Evolutionary conservation across 495 filamentous ascomycete species (phyloP).

Genomic region (Penicillium cataractarum): DNA sequence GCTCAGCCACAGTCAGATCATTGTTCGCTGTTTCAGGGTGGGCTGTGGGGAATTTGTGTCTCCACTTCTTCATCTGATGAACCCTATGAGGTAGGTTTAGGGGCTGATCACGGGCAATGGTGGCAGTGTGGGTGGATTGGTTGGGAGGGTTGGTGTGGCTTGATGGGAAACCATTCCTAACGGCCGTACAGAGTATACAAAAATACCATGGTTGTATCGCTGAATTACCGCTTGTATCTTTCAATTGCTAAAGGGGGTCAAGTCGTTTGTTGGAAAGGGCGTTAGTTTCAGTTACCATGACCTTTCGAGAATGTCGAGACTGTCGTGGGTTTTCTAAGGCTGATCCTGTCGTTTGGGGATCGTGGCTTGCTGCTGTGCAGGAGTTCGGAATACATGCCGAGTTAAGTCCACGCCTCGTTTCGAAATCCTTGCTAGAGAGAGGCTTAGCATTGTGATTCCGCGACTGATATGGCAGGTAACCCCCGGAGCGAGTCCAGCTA

Average conservation of each 20-base stretch:
- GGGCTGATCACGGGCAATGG: conserved; percentile 9
- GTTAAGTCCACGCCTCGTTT: background rate
- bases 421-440: background rate
- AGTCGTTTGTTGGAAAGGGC: background rate
- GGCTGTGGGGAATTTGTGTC: conserved; percentile 27
- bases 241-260: background rate
- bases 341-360: background rate
- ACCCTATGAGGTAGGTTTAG: conserved; percentile 11
- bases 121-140: conserved; percentile 6
- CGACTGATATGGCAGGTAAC: background rate
- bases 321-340: background rate
- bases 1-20: conserved; percentile 31
- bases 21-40: conserved; percentile 35
- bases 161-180: conserved; percentile 8
- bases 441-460: background rate
- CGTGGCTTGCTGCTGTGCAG: background rate
- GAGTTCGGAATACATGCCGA: background rate
- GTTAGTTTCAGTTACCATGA: background rate
- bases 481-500: background rate
- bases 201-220: background rate
- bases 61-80: conserved; percentile 24
- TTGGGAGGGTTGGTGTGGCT: conserved; percentile 20
- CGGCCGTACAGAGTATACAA: conserved; percentile 1
- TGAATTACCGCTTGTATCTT: background rate
- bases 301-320: background rate